A percentile compares a stretch with the other conserved stretches of the same genome.
Conservation (phyloP, 352 stramenopile species). For the Bremia lactucae region DNA sequence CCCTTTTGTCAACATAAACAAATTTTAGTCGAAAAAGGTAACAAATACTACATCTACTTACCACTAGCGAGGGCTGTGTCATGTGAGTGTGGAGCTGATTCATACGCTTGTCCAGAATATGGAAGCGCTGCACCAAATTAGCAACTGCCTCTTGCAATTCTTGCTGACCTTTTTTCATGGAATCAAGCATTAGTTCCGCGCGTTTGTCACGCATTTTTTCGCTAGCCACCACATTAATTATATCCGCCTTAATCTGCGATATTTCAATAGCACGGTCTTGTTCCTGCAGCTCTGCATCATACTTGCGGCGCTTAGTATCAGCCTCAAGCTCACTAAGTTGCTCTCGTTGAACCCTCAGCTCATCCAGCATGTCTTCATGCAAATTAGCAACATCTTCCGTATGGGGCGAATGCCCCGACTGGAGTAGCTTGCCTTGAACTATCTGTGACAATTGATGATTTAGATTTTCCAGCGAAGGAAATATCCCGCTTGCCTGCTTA, state of each 20-base stretch:
- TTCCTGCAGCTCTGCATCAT: conserved; percentile 74
- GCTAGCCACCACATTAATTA: conserved; percentile 54
- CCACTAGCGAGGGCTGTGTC: conserved; percentile 27
- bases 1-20: conserved; percentile 10
- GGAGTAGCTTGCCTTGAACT: conserved; percentile 53
- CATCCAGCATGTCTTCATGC: conserved; percentile 57
- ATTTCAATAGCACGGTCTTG: conserved; percentile 61
- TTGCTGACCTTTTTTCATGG: conserved; percentile 48
- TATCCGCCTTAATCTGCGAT: conserved; percentile 62
- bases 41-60: conserved; percentile 22
- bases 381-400: conserved; percentile 52
- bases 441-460: conserved; percentile 73
- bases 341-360: conserved; percentile 62
- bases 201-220: conserved; percentile 62
- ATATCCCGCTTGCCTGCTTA: conserved; percentile 76
- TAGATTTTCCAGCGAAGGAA: conserved; percentile 66
- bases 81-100: conserved; percentile 44
- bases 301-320: conserved; percentile 51
- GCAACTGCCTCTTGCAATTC: conserved; percentile 52
- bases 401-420: conserved; percentile 31
- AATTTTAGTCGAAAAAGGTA: conserved; percentile 1
- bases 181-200: conserved; percentile 40
- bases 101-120: conserved; percentile 49
- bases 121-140: conserved; percentile 40
- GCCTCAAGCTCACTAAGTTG: conserved; percentile 64